These are phyloP conservation scores for Heimioporus sp. DNA, from an alignment of 768 basidiomycete species.

Conservation along the genomic window DNA sequence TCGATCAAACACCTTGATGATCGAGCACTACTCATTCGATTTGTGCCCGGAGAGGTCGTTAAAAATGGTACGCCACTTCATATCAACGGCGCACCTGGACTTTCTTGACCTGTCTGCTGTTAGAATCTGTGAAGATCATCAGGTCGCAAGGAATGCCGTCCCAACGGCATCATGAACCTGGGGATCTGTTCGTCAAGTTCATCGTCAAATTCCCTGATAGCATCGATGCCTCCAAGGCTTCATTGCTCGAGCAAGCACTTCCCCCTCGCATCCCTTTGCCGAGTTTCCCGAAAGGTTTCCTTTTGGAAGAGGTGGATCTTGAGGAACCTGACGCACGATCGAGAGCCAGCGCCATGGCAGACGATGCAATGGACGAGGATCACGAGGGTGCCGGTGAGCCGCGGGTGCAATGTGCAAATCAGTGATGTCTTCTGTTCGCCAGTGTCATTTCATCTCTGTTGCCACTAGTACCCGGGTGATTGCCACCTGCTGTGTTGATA, in stretches of 20 bases:
- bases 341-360: conserved; percentile 48
- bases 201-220: conserved; percentile 86
- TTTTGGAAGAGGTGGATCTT: conserved; percentile 82
- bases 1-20: conserved; percentile 93
- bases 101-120: conserved; percentile 1
- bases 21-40: conserved; percentile 76
- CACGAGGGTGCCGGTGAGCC: conserved; percentile 63
- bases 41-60: conserved; percentile 87
- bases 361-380: conserved; percentile 94
- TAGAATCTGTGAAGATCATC: conserved; percentile 89
- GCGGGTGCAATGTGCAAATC: conserved; percentile 94
- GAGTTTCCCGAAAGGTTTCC: conserved; percentile 62
- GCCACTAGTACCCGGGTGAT: conserved; percentile 20
- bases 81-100: background rate
- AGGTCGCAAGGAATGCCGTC: conserved; percentile 98
- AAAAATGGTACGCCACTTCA: conserved; percentile 75
- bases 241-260: conserved; percentile 79
- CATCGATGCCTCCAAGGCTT: conserved; percentile 65
- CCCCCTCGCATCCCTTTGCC: conserved; percentile 71
- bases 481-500: conserved; percentile 23
- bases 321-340: conserved; percentile 68
- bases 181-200: conserved; percentile 88
- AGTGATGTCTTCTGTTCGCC: conserved; percentile 40
- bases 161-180: conserved; percentile 93
- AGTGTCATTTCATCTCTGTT: conserved; percentile 19